Evolutionary conservation across 2,329 filamentous ascomycete species (phyloP), one percentile per base, ranked within the genome.

Genomic region (Colletotrichum paranaense): DNA sequence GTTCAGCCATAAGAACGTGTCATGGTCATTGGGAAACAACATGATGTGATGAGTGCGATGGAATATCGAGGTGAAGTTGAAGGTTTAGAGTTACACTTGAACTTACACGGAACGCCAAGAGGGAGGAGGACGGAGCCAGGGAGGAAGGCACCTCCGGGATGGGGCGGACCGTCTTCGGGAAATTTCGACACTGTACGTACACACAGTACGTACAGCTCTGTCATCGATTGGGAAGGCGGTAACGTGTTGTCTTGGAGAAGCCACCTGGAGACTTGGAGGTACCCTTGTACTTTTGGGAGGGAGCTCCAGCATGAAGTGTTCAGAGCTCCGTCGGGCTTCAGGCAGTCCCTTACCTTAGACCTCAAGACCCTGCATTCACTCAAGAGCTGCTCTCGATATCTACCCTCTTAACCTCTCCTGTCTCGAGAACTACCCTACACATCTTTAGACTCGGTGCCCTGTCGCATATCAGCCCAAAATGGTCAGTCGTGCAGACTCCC

Each of bases 191-290:
- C 55, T 67, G 63, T 46, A 6, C 32, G 3, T 22, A 7, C 4
- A 52, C 55, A 67, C 65, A 19, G 66, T 68, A 14, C 52, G 38
- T 19, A 1, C 38, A 2, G 0, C 32, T 24, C 22, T 14, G 4
- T 12, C 6, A 16, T 57, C 19, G 19, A 66, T 65, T n/a, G 5
- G 60, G 67, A 73, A 71, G 71, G 71, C 71, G 71, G 71, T 73
- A 46, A 66, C 55, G 56, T 66, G 26, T 57, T 42, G 57, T 52
- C 62, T 26, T 62, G 12, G 56, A 73, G 71, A 73, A 73, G 71
- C 55, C 71, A 73, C 67, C 22, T 73, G 67, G 60, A 60, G 59
- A 32, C 30, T 46, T 26, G 55, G 26, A 56, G 56, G 53, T 56
- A 28, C 53, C 16, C 3, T 42, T 5, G 38, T 42, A 42, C 38